Conservation (phyloP, 148 eudicot genomes). For the Chenopodium album region DNA sequence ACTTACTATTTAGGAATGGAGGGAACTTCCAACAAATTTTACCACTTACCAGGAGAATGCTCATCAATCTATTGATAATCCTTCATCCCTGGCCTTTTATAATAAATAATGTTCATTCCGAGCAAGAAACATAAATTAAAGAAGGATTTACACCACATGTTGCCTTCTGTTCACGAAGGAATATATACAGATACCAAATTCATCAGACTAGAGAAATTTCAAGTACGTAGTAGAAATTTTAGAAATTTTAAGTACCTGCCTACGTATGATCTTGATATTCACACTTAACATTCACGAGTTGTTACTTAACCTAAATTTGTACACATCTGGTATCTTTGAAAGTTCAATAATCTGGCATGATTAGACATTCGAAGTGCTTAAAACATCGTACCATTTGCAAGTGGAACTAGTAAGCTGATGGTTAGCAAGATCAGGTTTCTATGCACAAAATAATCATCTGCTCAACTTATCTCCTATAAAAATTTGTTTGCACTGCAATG, state of each 20-base stretch:
- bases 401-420: neutral
- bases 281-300: neutral
- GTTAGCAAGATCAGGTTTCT: slow-evolving; percentile 1
- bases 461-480: neutral
- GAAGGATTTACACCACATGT: neutral
- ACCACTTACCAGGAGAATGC: neutral
- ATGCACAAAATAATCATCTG: neutral
- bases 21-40: neutral
- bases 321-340: neutral
- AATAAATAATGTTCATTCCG: neutral
- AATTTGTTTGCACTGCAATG: neutral
- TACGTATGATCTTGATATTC: neutral
- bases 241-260: neutral
- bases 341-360: neutral
- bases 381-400: neutral
- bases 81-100: neutral
- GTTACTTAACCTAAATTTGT: neutral
- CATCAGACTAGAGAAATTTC: neutral
- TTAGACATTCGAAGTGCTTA: neutral
- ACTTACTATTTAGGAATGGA: too few species aligned
- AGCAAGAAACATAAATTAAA: neutral
- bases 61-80: neutral
- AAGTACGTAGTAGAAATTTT: neutral
- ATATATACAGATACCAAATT: neutral
- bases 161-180: neutral